Evolutionary conservation across 805 yeast genomes (phyloP), one percentile per base, ranked within the genome.

Genomic region (Starmerella sp.): DNA sequence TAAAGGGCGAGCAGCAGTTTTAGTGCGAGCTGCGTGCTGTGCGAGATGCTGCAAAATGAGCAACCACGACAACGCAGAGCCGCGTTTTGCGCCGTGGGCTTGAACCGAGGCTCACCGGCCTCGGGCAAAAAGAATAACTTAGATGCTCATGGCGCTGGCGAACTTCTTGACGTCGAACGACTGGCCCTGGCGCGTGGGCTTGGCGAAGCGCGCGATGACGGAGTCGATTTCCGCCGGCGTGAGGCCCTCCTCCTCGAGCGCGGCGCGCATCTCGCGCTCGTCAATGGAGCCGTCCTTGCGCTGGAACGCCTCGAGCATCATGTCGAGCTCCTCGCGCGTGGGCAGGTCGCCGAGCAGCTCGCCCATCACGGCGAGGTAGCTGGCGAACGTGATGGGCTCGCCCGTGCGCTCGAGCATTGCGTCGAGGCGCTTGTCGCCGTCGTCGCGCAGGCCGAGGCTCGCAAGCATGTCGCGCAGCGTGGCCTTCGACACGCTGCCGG

Each of bases 351-450:
- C 54, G 37, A 62, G 48, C 15, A 59, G 51, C 44, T 56, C 63
- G 29, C 65, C 60, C 64, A 63, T 61, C 13, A 59, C 59, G 1
- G 62, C 58, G 14, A 63, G 56, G 55, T 62, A 63, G 13, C 56
- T 55, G 5, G 64, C 64, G 36, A 62, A 63, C 14, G 62, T 57
- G 22, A 59, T 54, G 14, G 62, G 63, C 39, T 58, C 65, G n/a
- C 66, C 66, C 2, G 64, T 52, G 11, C 60, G 56, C 22, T 45
- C 60, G 28, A 63, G 52, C 66, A 63, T 62, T n/a, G 54, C 54
- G 22, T 60, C 57, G 11, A 63, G 53, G 32, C 36, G 51, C 42
- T 35, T 39, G 30, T 54, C 59, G 28, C 53, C 54, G 17, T 44
- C 31, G 32, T 54, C 57, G 17, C 47, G 57, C 44, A 63, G 31